Evolutionary conservation across 1,284 basidiomycete genomes (phyloP), one percentile per base, ranked within the genome.

Genomic region (Cryptococcus amylolentus): DNA sequence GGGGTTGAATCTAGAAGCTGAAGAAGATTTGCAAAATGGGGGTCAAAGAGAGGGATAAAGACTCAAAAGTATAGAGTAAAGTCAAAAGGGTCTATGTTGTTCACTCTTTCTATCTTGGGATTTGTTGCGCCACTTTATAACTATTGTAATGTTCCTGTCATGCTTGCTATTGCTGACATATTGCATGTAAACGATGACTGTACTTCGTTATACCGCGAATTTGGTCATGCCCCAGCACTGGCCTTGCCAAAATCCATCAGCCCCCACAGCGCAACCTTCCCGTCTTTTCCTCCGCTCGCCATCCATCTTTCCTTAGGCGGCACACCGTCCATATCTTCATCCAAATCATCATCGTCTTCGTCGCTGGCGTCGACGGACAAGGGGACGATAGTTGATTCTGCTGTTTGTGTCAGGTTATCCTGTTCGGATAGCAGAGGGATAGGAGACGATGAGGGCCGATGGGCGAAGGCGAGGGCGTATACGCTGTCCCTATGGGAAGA

Each of bases 401-500:
- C 2, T 55, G 58, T 52, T 55, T 43, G 16, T 14, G 26, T 28
- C 9, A 18, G 31, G 9, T 44, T 14, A 16, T 38, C 23, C 10
- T 54, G 51, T n/a, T 41, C 38, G 13, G 45, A 37, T 14, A 35
- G 35, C 16, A 27, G 0, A 6, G 23, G 12, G n/a, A 46, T 13
- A 10, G 46, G 13, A 10, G 39, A 1, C 5, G 20, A 14, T 12
- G 48, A 18, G 12, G 43, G 10, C 8, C 27, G n/a, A 41, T 75
- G 76, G 1, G 88, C 84, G 68, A 93, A 93, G 4, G 83, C 81
- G 7, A 92, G 65, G 2, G 82, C 81, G 63, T 90, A 87, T 56
- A 87, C 86, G 23, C 81, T 82, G 26, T 83, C 82, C 63, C 89
- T 88, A 77, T 93, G 91, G 68, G 89, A 88, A 31, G 79, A 79